Percentiles rank a stretch among this genome's conserved stretches.
These are phyloP conservation scores for Nannizziopsis arthrosporioides DNA, from an alignment of 2,329 filamentous ascomycete genomes.

Conservation along the genomic window DNA sequence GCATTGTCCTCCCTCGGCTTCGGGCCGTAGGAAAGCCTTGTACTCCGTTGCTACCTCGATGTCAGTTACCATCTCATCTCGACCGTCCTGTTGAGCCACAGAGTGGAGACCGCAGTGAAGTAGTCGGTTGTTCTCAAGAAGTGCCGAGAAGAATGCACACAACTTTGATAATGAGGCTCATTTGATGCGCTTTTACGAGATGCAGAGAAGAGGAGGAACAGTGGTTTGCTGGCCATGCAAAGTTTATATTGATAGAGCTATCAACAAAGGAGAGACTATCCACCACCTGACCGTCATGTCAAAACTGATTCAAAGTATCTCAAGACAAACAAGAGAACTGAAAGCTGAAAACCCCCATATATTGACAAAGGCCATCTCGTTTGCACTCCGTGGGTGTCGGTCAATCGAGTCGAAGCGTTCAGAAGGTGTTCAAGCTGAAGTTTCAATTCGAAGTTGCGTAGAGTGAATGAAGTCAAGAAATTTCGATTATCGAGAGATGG, in stretches of 20 bases:
- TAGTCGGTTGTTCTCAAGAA: too few relatives aligned
- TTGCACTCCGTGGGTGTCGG: not conserved
- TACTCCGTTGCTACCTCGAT: too few relatives aligned
- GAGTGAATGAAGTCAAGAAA: conserved; percentile 4
- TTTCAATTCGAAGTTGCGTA: conserved; percentile 5
- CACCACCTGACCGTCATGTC: conserved; percentile 11
- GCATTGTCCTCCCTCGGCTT: too few relatives aligned
- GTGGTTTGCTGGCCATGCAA: conserved; percentile 11
- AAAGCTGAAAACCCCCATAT: not conserved
- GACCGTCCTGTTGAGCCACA: too few relatives aligned
- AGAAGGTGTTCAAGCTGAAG: not conserved
- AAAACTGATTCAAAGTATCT: conserved; percentile 1
- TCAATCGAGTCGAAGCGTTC: conserved; percentile 1
- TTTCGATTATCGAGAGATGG: conserved; percentile 7
- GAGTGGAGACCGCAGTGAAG: too few relatives aligned
- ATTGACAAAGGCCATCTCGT: conserved; percentile 4
- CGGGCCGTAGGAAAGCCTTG: too few relatives aligned
- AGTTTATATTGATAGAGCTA: conserved; percentile 10
- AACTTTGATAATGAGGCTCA: not conserved
- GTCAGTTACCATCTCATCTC: too few relatives aligned
- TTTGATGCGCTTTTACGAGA: not conserved
- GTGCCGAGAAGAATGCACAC: too few relatives aligned
- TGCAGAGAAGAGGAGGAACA: not conserved
- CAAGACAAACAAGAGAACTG: conserved; percentile 1
- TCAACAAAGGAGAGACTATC: conserved; percentile 11